Evolutionary conservation across 768 basidiomycete species (phyloP).

Genomic region (Coprinopsis sp.): DNA sequence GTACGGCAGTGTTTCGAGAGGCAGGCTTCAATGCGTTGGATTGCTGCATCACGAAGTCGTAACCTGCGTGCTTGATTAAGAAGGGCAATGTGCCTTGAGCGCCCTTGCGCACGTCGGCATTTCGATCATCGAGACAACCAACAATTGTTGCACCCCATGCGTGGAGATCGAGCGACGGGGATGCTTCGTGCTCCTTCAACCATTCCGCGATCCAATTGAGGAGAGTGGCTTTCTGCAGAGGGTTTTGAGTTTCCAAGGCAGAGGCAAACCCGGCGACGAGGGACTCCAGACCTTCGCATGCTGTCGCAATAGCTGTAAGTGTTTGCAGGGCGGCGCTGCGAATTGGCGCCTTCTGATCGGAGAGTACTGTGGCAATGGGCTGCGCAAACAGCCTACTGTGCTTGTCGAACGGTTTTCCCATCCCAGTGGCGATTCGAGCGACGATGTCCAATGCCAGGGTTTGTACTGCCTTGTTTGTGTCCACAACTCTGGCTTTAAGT

Average conservation of each 20-base stretch:
- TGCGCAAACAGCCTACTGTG: constrained; percentile 70
- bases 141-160: constrained; percentile 64
- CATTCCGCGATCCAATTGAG: constrained; percentile 78
- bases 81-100: constrained; percentile 78
- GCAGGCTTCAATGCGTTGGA: constrained; percentile 88
- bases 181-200: constrained; percentile 61
- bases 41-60: constrained; percentile 81
- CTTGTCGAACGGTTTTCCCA: constrained; percentile 96
- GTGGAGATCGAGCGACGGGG: constrained; percentile 60
- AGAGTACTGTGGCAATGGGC: constrained; percentile 77
- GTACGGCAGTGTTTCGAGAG: constrained; percentile 75
- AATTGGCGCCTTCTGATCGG: constrained; percentile 90
- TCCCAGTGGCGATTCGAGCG: constrained; percentile 83
- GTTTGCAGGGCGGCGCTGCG: constrained; percentile 75
- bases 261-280: constrained; percentile 76
- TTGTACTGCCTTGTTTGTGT: constrained; percentile 95
- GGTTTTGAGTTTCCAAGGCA: constrained; percentile 82
- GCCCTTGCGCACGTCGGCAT: constrained; percentile 85
- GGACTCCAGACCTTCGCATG: constrained; percentile 79
- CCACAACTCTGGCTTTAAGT: constrained; percentile 82
- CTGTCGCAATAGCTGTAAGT: constrained; percentile 76
- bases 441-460: constrained; percentile 86
- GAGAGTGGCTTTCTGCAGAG: constrained; percentile 76
- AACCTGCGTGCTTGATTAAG: constrained; percentile 72
- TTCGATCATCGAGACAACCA: constrained; percentile 85